These are phyloP conservation scores for Solanum etuberosum DNA, from an alignment of 257 asterid species.

Conservation along the genomic window DNA sequence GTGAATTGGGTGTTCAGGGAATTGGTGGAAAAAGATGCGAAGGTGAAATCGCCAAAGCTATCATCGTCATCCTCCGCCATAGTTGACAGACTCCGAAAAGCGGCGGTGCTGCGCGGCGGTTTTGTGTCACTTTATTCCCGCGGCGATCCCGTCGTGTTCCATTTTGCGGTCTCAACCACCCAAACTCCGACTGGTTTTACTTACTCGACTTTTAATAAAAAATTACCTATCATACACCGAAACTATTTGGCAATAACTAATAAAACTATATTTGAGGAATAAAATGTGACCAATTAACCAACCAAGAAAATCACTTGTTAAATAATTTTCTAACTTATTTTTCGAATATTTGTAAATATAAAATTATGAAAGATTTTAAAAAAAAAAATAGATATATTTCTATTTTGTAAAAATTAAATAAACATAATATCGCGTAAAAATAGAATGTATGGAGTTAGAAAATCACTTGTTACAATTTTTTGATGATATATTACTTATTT, in stretches of 20 bases:
- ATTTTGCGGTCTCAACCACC: background rate
- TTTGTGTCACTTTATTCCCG: background rate
- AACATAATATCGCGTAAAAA: background rate
- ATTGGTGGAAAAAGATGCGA: conserved; percentile 33
- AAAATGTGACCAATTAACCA: too few species aligned
- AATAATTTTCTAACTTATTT: background rate
- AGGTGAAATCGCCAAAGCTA: conserved; percentile 66
- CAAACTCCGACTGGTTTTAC: background rate
- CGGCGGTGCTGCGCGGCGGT: background rate
- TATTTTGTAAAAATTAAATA: background rate
- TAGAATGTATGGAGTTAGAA: background rate
- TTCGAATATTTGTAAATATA: too few species aligned
- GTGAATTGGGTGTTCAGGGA: conserved; percentile 10
- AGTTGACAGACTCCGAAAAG: background rate
- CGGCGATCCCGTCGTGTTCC: background rate
- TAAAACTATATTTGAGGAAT: background rate
- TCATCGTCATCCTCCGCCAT: conserved; percentile 72
- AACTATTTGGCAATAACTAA: background rate
- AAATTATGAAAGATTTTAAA: too few species aligned
- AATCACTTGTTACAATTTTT: background rate
- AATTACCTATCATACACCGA: background rate
- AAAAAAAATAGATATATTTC: too few species aligned
- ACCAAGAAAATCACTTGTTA: too few species aligned
- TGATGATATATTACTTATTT: background rate
- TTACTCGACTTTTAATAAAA: background rate